These are phyloP conservation scores for Stropharia rugosoannulata DNA, from an alignment of 768 basidiomycete species.

Conservation along the genomic window DNA sequence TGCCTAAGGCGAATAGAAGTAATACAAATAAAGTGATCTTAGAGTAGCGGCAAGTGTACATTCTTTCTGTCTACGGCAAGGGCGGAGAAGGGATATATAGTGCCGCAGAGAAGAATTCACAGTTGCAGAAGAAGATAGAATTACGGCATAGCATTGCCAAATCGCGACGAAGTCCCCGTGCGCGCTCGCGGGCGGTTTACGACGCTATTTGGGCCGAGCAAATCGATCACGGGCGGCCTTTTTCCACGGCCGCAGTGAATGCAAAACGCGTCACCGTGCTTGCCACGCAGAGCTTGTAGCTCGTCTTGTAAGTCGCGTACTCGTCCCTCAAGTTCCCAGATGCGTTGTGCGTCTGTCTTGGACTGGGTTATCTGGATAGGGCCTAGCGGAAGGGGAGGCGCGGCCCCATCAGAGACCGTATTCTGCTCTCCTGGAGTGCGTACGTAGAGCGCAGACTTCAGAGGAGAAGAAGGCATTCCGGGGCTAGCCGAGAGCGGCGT, in stretches of 20 bases:
- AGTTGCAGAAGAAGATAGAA: not conserved
- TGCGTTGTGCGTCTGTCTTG: slow-evolving; percentile 66
- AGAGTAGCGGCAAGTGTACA: no score
- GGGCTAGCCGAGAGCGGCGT: slow-evolving; percentile 41
- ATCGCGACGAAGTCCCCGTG: slow-evolving; percentile 65
- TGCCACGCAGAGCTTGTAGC: slow-evolving; percentile 49
- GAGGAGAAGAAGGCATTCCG: slow-evolving; percentile 18
- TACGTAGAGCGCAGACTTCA: slow-evolving; percentile 14
- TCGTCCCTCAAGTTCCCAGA: slow-evolving; percentile 76
- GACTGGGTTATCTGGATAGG: slow-evolving; percentile 61
- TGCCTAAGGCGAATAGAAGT: slow-evolving; percentile 1
- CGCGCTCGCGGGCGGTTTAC: slow-evolving; percentile 66
- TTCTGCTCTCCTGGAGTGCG: slow-evolving; percentile 11
- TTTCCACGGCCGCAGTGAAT: slow-evolving; percentile 59
- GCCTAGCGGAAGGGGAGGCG: slow-evolving; percentile 24
- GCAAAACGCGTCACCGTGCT: slow-evolving; percentile 42
- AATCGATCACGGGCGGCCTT: slow-evolving; percentile 9
- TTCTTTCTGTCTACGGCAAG: not conserved
- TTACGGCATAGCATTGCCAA: slow-evolving; percentile 50
- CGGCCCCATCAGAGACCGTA: slow-evolving; percentile 10
- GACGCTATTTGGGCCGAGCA: slow-evolving; percentile 33
- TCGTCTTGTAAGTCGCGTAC: slow-evolving; percentile 71
- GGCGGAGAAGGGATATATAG: not conserved
- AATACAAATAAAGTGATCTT: slow-evolving; percentile 9
- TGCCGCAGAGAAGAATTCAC: slow-evolving; percentile 2